Evolutionary conservation across 2,329 filamentous ascomycete genomes (phyloP).

Genomic region (Talaromyces sp.): DNA sequence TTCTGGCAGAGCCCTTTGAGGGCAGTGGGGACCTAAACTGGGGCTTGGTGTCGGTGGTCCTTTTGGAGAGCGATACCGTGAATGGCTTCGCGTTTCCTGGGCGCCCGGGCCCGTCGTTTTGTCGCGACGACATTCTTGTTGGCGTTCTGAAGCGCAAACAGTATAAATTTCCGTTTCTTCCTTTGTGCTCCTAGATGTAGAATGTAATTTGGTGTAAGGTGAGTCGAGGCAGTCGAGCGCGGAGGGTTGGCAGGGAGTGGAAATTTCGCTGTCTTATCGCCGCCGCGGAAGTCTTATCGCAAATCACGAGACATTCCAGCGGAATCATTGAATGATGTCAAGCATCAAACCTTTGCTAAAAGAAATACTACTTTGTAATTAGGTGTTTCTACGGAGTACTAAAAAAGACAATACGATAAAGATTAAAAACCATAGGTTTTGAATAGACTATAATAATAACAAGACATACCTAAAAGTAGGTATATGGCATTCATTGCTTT

Average conservation of each 20-base stretch:
- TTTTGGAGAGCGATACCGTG: slow-evolving; percentile 36
- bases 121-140: not conserved
- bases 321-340: not conserved
- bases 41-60: slow-evolving; percentile 17
- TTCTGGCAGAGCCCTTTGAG: not conserved
- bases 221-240: not conserved
- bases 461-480: not conserved
- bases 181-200: not conserved
- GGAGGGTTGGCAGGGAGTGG: not conserved
- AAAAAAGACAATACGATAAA: not conserved
- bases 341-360: not conserved
- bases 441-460: not conserved
- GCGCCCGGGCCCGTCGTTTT: not conserved
- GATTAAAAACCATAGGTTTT: not conserved
- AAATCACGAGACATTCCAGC: not conserved
- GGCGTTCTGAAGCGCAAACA: not conserved
- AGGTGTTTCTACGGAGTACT: not conserved
- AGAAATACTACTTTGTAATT: not conserved
- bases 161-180: not conserved
- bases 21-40: slow-evolving; percentile 20
- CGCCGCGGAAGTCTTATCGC: not conserved
- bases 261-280: not conserved
- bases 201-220: not conserved
- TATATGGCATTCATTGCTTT: not conserved
- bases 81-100: slow-evolving; percentile 28